Conservation (phyloP, 148 eudicot genomes). For the Cornus controversa region DNA sequence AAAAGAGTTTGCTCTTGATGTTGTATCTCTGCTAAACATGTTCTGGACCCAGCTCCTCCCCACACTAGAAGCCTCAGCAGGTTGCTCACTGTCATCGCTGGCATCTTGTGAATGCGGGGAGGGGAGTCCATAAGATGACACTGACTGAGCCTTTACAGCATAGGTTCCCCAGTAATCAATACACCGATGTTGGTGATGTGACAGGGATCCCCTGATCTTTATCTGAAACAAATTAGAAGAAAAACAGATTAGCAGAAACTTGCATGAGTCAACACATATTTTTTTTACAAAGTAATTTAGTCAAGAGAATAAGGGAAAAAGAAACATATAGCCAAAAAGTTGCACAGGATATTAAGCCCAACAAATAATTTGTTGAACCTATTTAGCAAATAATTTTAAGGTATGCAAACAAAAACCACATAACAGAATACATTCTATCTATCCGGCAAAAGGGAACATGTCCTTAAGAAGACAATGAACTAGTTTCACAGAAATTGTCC, state of each 20-base stretch:
- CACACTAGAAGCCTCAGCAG: conserved; percentile 72
- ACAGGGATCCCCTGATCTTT: conserved; percentile 46
- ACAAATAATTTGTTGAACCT: neutral
- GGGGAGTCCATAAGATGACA: conserved; percentile 61
- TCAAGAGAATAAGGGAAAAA: neutral
- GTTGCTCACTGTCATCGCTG: conserved; percentile 54
- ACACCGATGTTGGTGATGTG: conserved; percentile 53
- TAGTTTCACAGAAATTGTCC: neutral
- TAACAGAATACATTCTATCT: neutral
- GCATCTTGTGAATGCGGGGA: conserved; percentile 71
- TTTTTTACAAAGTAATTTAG: neutral
- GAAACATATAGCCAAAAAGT: neutral
- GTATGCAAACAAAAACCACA: neutral
- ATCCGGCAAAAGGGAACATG: neutral
- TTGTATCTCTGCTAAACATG: conserved; percentile 83
- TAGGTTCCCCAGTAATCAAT: conserved; percentile 81
- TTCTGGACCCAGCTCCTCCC: conserved; percentile 97
- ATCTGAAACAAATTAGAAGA: conserved; percentile 38
- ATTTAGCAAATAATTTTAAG: neutral
- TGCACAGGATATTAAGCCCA: neutral
- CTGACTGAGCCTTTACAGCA: conserved; percentile 56
- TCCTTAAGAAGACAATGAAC: neutral
- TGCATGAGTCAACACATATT: neutral
- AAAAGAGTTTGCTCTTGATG: conserved; percentile 54
- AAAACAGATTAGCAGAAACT: conserved; percentile 16